phyloP scores from a whole-genome alignment of 2,329 filamentous ascomycete genomes.

The Macrophomina tecta region DNA sequence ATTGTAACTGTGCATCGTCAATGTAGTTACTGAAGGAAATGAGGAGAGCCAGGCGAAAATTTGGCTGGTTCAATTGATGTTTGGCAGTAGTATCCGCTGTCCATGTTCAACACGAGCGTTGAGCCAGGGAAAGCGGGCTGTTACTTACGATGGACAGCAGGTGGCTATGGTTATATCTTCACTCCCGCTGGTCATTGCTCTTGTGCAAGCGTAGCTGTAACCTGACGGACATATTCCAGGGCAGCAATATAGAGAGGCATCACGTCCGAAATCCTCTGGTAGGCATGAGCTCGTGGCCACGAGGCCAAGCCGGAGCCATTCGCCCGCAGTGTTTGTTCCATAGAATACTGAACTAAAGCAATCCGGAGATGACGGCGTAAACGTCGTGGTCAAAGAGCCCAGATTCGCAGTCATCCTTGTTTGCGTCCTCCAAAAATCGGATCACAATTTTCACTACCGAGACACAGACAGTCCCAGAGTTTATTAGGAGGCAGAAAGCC shows the following conservation, averaged over 20 bases:
- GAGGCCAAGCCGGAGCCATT: background rate
- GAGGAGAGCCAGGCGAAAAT: constrained; percentile 4
- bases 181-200: background rate
- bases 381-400: background rate
- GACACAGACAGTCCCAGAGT: no score
- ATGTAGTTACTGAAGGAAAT: background rate
- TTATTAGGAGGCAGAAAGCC: no score
- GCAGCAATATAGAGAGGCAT: background rate
- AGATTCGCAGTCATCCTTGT: constrained; percentile 2
- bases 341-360: constrained; percentile 2
- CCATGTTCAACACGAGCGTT: background rate
- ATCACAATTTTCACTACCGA: no score
- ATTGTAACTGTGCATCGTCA: background rate
- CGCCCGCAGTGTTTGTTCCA: background rate
- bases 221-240: constrained; percentile 11
- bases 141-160: constrained; percentile 1
- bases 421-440: no score
- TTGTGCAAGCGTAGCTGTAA: constrained; percentile 13
- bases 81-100: constrained; percentile 4
- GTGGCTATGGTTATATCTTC: constrained; percentile 8
- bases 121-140: no score
- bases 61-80: background rate
- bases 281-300: background rate
- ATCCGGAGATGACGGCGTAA: background rate
- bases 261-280: background rate